phyloP scores from a whole-genome alignment of 1,284 basidiomycete species.

The Pyrrhoderma lamaoense region DNA sequence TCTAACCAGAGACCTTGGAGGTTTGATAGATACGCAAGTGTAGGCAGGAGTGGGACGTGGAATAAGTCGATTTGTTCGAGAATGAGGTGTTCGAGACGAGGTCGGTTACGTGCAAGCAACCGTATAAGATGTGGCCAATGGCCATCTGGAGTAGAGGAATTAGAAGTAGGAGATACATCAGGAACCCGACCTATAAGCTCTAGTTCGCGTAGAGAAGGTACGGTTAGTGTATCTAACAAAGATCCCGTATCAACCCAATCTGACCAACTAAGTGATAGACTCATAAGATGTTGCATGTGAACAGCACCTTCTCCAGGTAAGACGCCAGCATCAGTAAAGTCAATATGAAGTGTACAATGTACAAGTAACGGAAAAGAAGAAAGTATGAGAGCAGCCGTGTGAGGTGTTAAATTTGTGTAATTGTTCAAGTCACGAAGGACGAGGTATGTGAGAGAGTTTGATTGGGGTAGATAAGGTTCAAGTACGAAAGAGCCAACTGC shows the following conservation, averaged over 20 bases:
- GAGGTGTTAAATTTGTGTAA: slow-evolving; percentile 6
- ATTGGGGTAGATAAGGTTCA: slow-evolving; percentile 9
- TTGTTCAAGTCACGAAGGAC: slow-evolving; percentile 8
- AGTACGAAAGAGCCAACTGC: slow-evolving; percentile 13
- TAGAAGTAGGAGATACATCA: background rate
- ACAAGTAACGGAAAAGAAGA: slow-evolving; percentile 13
- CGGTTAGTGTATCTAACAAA: slow-evolving; percentile 8
- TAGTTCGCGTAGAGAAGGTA: slow-evolving; percentile 12
- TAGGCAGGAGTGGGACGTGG: slow-evolving; percentile 1
- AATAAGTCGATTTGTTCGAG: slow-evolving; percentile 16
- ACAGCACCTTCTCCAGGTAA: background rate
- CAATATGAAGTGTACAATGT: slow-evolving; percentile 13
- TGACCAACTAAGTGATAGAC: slow-evolving; percentile 12
- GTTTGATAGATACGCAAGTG: background rate
- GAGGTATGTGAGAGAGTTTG: slow-evolving; percentile 13
- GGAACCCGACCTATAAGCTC: slow-evolving; percentile 10
- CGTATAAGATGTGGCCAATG: slow-evolving; percentile 9
- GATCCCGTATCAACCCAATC: slow-evolving; percentile 11
- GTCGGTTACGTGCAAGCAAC: slow-evolving; percentile 4
- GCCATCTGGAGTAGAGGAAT: background rate
- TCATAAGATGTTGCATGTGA: background rate
- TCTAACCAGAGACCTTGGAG: slow-evolving; percentile 17
- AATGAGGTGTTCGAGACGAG: slow-evolving; percentile 9
- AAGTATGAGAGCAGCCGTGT: slow-evolving; percentile 2
- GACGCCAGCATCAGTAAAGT: background rate